Evolutionary conservation across 352 stramenopile species (phyloP), one percentile per base, ranked within the genome.

Genomic region (Phytopythium ostracodes): DNA sequence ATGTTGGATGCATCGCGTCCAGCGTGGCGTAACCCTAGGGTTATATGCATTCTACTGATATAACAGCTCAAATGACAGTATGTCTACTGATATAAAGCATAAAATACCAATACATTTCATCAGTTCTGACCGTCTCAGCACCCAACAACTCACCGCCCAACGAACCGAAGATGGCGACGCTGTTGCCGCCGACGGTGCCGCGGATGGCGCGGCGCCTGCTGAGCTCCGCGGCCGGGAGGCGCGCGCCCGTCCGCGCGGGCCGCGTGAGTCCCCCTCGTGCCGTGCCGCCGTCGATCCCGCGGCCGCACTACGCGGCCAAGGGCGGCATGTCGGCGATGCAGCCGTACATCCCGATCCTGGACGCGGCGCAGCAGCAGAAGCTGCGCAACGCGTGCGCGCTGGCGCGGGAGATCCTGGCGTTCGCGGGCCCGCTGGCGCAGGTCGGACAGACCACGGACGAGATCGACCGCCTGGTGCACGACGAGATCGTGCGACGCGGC

Each of bases 381-480:
- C 62, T 98, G 66, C 77, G 83, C 24, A 75, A 73, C 27, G 83
- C 89, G 18, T 94, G 89, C 43, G 70, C 68, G 17, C 70, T 96
- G 31, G 87, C 90, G 12, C 66, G 75, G 43, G 88, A 97, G 46
- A 83, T 97, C 42, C 80, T 93, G 24, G 72, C 79, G 43, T 96
- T 95, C 65, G 86, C 89, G 11, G 55, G 75, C 46, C 71, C 76
- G 55, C 74, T 96, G 51, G 84, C 95, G 20, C 67, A 89, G 22
- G 75, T 87, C 5, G 96, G 97, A 14, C 71, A 85, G 9, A 96
- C 89, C 12, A 98, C 96, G 2, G 96, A 99, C 52, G 87, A 97
- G 43, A 98, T 99, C 65, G 96, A 99, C 68, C 67, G 76, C 46
- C 68, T 89, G 9, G 87, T 98, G 43, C 96, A 99, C 68, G 79